A percentile compares a stretch with the other conserved stretches of the same genome.
Evolutionary conservation across 768 basidiomycete species (phyloP).

Genomic region (Mycena indigotica): DNA sequence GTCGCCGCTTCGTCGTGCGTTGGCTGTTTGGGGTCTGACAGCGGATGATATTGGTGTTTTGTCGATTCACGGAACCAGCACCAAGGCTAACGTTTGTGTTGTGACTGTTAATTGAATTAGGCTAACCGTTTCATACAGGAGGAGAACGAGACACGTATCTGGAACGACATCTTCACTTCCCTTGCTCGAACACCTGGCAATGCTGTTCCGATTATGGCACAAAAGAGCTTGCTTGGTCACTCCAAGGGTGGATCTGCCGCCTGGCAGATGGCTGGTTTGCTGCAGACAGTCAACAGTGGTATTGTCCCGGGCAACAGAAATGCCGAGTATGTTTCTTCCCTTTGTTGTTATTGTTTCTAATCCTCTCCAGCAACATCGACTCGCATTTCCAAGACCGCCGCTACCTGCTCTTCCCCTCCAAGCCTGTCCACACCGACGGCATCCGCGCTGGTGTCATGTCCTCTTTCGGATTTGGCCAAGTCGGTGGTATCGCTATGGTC

Average conservation of each 20-base stretch:
- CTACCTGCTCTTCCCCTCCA: constrained; percentile 96
- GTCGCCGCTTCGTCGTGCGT: constrained; percentile 89
- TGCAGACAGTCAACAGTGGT: constrained; percentile 83
- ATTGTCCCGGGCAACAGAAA: constrained; percentile 95
- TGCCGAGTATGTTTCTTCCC: constrained; percentile 72
- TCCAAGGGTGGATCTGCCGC: constrained; percentile 99
- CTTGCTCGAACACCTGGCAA: constrained; percentile 91
- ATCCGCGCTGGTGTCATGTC: constrained; percentile 90
- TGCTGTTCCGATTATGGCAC: constrained; percentile 95
- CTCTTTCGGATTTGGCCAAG: constrained; percentile 98
- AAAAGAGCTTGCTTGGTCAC: constrained; percentile 96
- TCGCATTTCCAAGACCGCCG: constrained; percentile 86
- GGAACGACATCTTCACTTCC: constrained; percentile 91
- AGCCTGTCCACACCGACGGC: constrained; percentile 92
- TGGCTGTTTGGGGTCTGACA: constrained; percentile 95
- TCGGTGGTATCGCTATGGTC: constrained; percentile 88
- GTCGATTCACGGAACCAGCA: constrained; percentile 89
- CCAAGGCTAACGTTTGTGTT: constrained; percentile 68
- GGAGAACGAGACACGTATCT: constrained; percentile 96
- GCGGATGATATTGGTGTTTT: constrained; percentile 91
- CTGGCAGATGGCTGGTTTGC: constrained; percentile 92
- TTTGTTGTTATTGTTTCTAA: background rate
- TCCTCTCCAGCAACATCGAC: constrained; percentile 78
- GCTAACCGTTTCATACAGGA: constrained; percentile 51
- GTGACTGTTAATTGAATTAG: constrained; percentile 6